Conservation (phyloP, 2,329 filamentous ascomycete species). For the Diaporthe ampelina region DNA sequence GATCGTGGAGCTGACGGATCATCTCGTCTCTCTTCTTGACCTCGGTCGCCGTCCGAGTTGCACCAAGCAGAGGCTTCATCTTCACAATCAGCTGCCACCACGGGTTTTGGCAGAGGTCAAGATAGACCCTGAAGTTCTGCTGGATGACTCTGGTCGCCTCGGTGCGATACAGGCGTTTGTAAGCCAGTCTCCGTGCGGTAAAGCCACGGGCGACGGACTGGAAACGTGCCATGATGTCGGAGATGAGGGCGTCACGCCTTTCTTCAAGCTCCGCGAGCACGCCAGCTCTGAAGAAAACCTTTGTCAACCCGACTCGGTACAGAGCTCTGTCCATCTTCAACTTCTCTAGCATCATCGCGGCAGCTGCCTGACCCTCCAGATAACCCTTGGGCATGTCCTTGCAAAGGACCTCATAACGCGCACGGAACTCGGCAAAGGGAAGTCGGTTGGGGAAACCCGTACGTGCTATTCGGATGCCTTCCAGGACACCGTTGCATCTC, state of each 20-base stretch:
- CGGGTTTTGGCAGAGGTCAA: constrained; percentile 89
- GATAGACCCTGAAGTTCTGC: constrained; percentile 91
- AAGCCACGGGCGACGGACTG: constrained; percentile 94
- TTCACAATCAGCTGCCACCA: constrained; percentile 98
- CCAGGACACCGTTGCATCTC: constrained; percentile 99
- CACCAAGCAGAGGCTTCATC: constrained; percentile 95
- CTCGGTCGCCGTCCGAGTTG: constrained; percentile 90
- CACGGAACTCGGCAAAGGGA: constrained; percentile 92
- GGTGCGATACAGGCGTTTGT: constrained; percentile 93
- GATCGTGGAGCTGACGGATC: constrained; percentile 88
- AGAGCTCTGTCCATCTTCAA: constrained; percentile 86
- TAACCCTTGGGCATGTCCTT: constrained; percentile 90
- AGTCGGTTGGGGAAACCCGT: constrained; percentile 97
- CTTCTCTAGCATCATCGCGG: constrained; percentile 89
- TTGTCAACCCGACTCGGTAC: constrained; percentile 94
- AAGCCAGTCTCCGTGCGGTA: constrained; percentile 86
- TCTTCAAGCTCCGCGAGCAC: constrained; percentile 98
- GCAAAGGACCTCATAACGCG: constrained; percentile 96
- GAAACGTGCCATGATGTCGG: constrained; percentile 93
- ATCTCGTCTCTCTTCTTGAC: constrained; percentile 96
- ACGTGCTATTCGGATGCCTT: constrained; percentile 95
- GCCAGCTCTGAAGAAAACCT: constrained; percentile 97
- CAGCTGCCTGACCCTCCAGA: constrained; percentile 88
- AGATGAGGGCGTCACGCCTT: constrained; percentile 91
- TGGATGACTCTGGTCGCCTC: constrained; percentile 97